Evolutionary conservation across 2,329 filamentous ascomycete genomes (phyloP).

Genomic region (Karstenula rhodostoma): DNA sequence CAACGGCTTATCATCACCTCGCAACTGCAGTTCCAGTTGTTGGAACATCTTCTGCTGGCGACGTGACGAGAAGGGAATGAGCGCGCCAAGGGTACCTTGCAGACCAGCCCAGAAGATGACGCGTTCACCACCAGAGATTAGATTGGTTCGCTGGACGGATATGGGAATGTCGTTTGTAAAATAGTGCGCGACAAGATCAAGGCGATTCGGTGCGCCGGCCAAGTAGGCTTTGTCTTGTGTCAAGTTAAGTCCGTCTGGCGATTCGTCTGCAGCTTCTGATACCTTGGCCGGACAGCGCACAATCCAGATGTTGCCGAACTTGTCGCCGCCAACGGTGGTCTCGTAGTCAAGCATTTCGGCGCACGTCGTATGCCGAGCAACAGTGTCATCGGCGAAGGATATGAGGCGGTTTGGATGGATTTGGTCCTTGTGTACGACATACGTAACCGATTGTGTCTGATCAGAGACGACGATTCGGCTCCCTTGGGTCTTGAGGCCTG

Average conservation of each 20-base stretch:
- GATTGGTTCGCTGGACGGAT: constrained; percentile 84
- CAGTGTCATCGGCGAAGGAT: constrained; percentile 88
- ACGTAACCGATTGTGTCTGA: constrained; percentile 89
- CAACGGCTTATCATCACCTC: constrained; percentile 78
- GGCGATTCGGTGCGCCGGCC: constrained; percentile 83
- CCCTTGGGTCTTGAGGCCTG: constrained; percentile 87
- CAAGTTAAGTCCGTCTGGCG: constrained; percentile 89
- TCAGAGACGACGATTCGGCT: constrained; percentile 92
- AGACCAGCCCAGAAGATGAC: constrained; percentile 93
- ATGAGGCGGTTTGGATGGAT: constrained; percentile 85
- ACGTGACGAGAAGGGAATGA: constrained; percentile 89
- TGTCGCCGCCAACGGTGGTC: constrained; percentile 91
- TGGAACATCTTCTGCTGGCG: constrained; percentile 99
- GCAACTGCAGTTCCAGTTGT: constrained; percentile 85
- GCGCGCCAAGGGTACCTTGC: constrained; percentile 90
- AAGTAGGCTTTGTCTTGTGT: constrained; percentile 89
- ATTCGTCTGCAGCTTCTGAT: constrained; percentile 90
- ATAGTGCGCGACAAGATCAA: constrained; percentile 86
- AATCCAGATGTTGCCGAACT: constrained; percentile 96
- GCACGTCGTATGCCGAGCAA: constrained; percentile 89
- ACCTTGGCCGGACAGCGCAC: constrained; percentile 86
- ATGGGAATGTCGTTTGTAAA: constrained; percentile 93
- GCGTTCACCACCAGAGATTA: constrained; percentile 91
- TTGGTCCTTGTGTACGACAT: constrained; percentile 86
- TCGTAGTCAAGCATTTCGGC: constrained; percentile 98